Base-by-base conservation (phyloP, 116 monocot species). In the Dioscorea cayenensis region DNA sequence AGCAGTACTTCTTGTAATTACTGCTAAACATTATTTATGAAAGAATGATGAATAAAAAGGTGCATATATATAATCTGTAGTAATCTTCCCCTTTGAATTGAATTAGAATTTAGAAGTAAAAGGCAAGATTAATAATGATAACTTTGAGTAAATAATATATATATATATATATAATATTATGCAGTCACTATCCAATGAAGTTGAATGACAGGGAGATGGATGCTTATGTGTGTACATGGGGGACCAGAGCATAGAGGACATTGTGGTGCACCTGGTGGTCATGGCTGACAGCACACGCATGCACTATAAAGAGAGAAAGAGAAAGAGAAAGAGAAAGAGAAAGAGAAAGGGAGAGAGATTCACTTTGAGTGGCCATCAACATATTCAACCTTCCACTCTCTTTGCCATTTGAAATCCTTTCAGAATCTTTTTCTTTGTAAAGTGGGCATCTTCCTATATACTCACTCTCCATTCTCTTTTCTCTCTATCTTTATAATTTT, bases 371-470 rank as follows among this genome's bases (percentile, higher is more conserved):
- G 18, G 38, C 12, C n/a, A 59, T 59, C 18, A 66, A 37, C 18
- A 36, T 66, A 66, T 66, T 66, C 66, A 66, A 66, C 35, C 66
- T 66, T 66, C 66, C 66, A 66, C 66, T 66, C 38, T 66, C 38
- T 28, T 36, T 19, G 19, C 14, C 63, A 63, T 68, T 68, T 68
- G 51, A 51, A 37, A 69, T 69, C 69, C 50, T 13, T 48, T 69
- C 50, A 51, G 50, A 69, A 69, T 19, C 69, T 69, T 69, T 69
- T 69, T 69, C 69, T 52, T 69, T 69, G 18, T 51, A 69, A 69
- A 69, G 69, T 52, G 50, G 51, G 27, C 43, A 20, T 43, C 43
- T 43, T 43, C 8, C 43, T 43, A 43, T 43, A 43, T 12, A 43
- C 12, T 10, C 43, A 10, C 43, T 43, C 43, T 43, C 43, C 43